Evolutionary conservation across 2,329 filamentous ascomycete genomes (phyloP), one percentile per base, ranked within the genome.

Genomic region (Hymenotorrendiella dingleyae): DNA sequence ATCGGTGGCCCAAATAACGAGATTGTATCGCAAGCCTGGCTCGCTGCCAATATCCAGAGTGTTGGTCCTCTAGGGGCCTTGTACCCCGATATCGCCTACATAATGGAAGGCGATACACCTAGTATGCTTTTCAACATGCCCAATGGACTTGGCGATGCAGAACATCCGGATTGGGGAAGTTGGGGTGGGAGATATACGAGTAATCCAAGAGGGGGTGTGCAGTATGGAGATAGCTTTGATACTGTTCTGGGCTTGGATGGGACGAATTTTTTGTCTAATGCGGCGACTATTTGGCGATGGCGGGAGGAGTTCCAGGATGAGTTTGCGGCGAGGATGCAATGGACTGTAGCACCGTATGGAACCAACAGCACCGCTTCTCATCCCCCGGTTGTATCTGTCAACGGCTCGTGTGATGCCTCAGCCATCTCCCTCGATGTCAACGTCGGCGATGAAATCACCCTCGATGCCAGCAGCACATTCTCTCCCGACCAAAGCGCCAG

Each of bases 221-320:
- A 54, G 27, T 63, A 50, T 34, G 49, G 43, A 6, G 60, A 64
- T 46, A 49, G 56, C 1, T 39, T 43, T 4, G 63, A 67, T 42
- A 41, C 45, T 2, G 61, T 62, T 3, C 33, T 57, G 10, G 63
- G 64, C 4, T 11, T 44, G 9, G 54, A 65, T 45, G 54, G 57
- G 4, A 43, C 53, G 24, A 55, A 35, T 2, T 57, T 55, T 37
- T 46, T 45, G 10, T 60, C 52, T 20, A 73, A 71, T 38, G 64
- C 70, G 11, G 69, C 70, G 4, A 70, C 68, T 0, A 67, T 73
- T 29, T 74, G 70, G 69, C 62, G 70, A 20, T 74, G 70, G 71
- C 56, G 69, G 12, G 59, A 67, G 37, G 67, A 68, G 0, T 73
- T 67, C 40, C 70, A 73, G 50, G 66, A 68, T 36, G 69, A 72